Evolutionary conservation across 306 rosid species (phyloP), one percentile per base, ranked within the genome.

Genomic region (Trifolium fragiferum): DNA sequence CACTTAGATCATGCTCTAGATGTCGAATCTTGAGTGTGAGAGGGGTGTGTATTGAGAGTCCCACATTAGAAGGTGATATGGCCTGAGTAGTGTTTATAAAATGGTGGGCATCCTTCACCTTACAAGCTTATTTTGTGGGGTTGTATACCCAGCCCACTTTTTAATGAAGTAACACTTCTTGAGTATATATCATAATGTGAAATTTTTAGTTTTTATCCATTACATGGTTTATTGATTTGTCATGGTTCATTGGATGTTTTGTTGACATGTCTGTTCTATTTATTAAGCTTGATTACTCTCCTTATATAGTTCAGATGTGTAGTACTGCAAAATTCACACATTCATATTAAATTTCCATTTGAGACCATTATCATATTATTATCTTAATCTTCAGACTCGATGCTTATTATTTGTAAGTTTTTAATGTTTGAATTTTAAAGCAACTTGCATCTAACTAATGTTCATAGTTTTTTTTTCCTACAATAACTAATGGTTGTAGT

Each of bases 291-390:
- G 49, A 30, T 25, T 37, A 15, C 35, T 57, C 57, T 57, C 32
- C 30, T 40, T 38, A 33, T 46, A 66, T 37, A 66, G 73, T 66
- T 57, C 37, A 58, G 43, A 66, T 63, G 66, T 71, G 57, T 66
- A 66, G 59, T 47, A 33, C 62, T 43, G 60, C 41, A 57, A 43
- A 73, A 43, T 11, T 47, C 12, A n/a, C 54, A 19, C 64, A 38
- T 61, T 70, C 72, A 49, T 30, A 54, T 65, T 72, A 51, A 79
- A 57, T 55, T 73, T 79, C 44, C 25, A 66, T 44, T 51, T 58
- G 30, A 33, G 49, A 79, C 47, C 8, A 21, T 40, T 46, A 23
- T 58, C 54, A 37, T 47, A 58, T 73, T 59, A 60, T 38, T 68
- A 41, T 66, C 50, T 12, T 57, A 49, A 60, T 76, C 64, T 64